Evolutionary conservation across 2,329 filamentous ascomycete genomes (phyloP).

Genomic region (Colletotrichum godetiae): DNA sequence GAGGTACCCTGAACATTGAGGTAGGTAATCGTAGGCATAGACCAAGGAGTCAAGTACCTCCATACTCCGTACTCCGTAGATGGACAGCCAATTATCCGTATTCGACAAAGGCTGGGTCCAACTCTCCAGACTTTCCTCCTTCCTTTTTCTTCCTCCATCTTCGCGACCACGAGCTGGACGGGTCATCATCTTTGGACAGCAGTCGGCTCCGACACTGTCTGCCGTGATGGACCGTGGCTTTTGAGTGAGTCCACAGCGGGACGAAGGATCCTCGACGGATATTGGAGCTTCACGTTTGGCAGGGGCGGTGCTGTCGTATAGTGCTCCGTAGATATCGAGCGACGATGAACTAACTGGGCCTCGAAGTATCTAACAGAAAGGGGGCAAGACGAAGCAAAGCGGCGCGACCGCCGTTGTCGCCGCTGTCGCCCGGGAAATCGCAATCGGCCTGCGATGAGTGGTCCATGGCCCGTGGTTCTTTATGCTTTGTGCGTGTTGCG

Average conservation of each 20-base stretch:
- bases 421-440: background rate
- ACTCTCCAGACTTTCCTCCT: constrained; percentile 27
- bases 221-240: background rate
- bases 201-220: constrained; percentile 10
- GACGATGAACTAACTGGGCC: background rate
- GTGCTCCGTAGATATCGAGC: background rate
- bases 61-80: constrained; percentile 4
- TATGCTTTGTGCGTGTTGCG: background rate
- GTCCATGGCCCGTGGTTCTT: background rate
- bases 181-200: background rate
- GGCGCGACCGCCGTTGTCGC: background rate
- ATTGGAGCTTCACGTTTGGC: constrained; percentile 24
- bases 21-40: background rate
- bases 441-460: background rate
- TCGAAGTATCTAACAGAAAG: constrained; percentile 1
- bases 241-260: constrained; percentile 12
- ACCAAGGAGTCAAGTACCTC: constrained; percentile 1
- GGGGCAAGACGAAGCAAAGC: background rate
- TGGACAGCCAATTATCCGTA: constrained; percentile 2
- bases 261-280: constrained; percentile 21
- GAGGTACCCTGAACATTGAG: background rate
- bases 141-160: background rate
- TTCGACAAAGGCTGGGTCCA: constrained; percentile 14
- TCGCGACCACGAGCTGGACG: constrained; percentile 5
- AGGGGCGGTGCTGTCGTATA: background rate